phyloP scores from a whole-genome alignment of 106 monocot species.

The Hemerocallis citrina region DNA sequence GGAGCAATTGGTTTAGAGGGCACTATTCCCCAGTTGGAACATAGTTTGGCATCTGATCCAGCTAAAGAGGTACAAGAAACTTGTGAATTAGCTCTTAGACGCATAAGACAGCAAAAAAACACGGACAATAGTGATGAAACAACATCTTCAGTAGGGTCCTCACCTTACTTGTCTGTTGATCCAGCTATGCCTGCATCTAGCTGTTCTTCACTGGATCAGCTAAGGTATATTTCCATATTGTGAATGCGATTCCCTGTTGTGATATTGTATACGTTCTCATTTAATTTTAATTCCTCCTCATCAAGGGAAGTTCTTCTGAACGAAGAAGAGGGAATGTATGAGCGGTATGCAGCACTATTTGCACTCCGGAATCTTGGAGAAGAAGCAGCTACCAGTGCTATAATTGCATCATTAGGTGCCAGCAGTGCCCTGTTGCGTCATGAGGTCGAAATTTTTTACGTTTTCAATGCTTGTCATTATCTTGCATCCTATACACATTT shows the following conservation, averaged over 20 bases:
- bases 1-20: constrained; percentile 78
- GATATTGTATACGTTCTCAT: constrained; percentile 1
- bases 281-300: not conserved
- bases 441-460: constrained; percentile 40
- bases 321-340: constrained; percentile 86
- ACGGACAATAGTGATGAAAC: constrained; percentile 15
- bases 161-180: constrained; percentile 90
- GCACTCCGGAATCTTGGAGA: constrained; percentile 77
- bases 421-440: constrained; percentile 86
- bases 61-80: constrained; percentile 95
- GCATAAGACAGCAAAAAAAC: constrained; percentile 56
- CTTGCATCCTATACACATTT: no score
- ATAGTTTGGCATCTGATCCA: constrained; percentile 67
- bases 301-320: constrained; percentile 80
- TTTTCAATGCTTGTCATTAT: not conserved
- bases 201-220: constrained; percentile 57
- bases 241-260: not conserved
- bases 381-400: constrained; percentile 61
- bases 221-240: constrained; percentile 38
- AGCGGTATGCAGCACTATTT: constrained; percentile 90
- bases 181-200: constrained; percentile 69
- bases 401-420: constrained; percentile 66
- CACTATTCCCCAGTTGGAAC: constrained; percentile 41
- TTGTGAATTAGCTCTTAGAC: constrained; percentile 87
- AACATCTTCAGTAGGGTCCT: not conserved